Evolutionary conservation across 768 basidiomycete species (phyloP), one percentile per base, ranked within the genome.

Genomic region (Pisolithus orientalis): DNA sequence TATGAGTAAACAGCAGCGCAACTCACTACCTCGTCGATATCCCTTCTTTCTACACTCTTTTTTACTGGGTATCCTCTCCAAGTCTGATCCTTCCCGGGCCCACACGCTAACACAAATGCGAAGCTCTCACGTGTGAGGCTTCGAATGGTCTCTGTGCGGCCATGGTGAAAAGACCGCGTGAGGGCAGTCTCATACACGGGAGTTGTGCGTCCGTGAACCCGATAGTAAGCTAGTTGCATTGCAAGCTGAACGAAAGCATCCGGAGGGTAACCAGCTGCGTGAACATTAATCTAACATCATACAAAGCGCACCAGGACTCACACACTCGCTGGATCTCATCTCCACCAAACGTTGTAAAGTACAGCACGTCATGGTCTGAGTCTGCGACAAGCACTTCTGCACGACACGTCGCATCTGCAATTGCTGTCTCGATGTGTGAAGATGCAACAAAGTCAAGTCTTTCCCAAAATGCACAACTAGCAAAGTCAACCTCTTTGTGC

Each of bases 161-260:
- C 94, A 56, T 85, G 82, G 54, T 85, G 74, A 72, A 94, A 94
- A 66, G 88, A 78, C 25, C 92, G 80, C 2, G 94, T 95, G 31
- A 94, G 77, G 0, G 85, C 90, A 0, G 94, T 96, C 69, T 97
- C 94, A 65, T 97, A 96, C 6, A 90, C 92, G 1, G 94, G 90
- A 4, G 90, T 90, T 60, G 90, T 85, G 53, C 75, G 70, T 10
- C 82, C 83, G 44, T 84, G 87, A 21, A 83, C 81, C 64, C 79
- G 80, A 71, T 87, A 90, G 85, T 88, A 96, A 4, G 93, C 94
- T 9, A 96, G 78, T 64, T 97, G 94, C 17, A 96, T 75, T 0
- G 83, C 89, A 79, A 95, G 87, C 65, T 97, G 94, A 46, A 95
- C 79, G 69, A 81, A 96, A 1, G 88, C 88, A 62, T 97, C 94